Conservation (phyloP, 345 rosid genomes). For the Eucalyptus curtisii region DNA sequence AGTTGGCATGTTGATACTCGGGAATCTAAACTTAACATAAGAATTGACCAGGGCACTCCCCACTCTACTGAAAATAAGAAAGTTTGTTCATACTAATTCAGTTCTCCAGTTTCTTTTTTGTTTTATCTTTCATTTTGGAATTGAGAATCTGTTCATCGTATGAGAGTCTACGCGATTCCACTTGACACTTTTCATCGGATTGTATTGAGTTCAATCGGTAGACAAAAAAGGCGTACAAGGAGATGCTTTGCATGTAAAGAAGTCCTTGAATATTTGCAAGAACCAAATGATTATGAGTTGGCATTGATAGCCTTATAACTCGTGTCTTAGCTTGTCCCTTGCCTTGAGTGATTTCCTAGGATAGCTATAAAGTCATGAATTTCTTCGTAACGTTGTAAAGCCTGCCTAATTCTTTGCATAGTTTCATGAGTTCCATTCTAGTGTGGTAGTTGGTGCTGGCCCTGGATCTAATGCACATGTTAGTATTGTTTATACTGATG, state of each 20-base stretch:
- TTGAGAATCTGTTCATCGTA: too few relatives aligned
- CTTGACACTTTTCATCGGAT: too few relatives aligned
- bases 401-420: neutral
- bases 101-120: too few relatives aligned
- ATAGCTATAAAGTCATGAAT: neutral
- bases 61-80: neutral
- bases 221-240: neutral
- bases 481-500: too few relatives aligned
- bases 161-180: too few relatives aligned
- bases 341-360: neutral
- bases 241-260: too few relatives aligned
- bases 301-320: neutral
- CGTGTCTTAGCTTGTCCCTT: neutral
- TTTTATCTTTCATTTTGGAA: too few relatives aligned
- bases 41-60: neutral
- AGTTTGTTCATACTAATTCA: neutral
- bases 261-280: neutral
- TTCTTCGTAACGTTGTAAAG: neutral
- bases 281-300: neutral
- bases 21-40: neutral
- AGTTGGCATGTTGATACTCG: neutral
- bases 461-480: neutral
- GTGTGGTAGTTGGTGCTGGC: neutral
- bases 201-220: too few relatives aligned
- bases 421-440: neutral